These are phyloP conservation scores for Lachnellula cervina DNA, from an alignment of 2,329 filamentous ascomycete species.

Conservation along the genomic window DNA sequence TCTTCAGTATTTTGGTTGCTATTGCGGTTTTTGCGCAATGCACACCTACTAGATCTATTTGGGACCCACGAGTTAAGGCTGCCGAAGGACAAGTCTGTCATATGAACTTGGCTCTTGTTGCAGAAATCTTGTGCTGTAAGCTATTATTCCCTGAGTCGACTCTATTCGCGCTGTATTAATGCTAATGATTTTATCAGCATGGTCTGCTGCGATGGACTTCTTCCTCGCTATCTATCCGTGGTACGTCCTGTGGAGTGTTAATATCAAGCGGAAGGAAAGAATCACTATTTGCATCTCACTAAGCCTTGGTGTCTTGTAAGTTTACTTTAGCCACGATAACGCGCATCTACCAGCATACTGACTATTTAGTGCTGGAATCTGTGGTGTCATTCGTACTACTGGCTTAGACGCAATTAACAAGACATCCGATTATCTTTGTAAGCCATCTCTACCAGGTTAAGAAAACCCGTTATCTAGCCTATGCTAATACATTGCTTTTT, in stretches of 20 bases:
- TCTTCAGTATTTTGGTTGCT: background rate
- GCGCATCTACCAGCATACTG: background rate
- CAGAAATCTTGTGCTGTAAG: background rate
- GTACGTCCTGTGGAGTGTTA: background rate
- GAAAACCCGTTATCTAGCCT: background rate
- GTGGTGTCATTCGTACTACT: background rate
- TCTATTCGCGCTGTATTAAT: background rate
- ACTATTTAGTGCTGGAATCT: slow-evolving; percentile 1
- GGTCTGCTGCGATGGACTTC: slow-evolving; percentile 2
- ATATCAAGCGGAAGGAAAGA: slow-evolving; percentile 2
- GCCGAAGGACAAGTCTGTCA: background rate
- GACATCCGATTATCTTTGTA: background rate
- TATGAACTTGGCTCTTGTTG: background rate
- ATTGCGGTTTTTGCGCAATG: background rate
- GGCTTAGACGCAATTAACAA: background rate
- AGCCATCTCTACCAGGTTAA: background rate
- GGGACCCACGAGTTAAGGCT: background rate
- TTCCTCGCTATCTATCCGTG: slow-evolving; percentile 1
- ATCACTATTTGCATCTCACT: background rate
- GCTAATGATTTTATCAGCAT: background rate
- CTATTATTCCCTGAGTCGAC: background rate
- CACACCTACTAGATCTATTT: background rate
- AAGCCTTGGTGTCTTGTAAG: slow-evolving; percentile 3
- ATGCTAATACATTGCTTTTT: background rate
- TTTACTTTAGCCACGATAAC: background rate